A percentile compares a stretch with the other conserved stretches of the same genome.
Evolutionary conservation across 164 flowering plant species (phyloP).

Genomic region (Umbellularia californica): DNA sequence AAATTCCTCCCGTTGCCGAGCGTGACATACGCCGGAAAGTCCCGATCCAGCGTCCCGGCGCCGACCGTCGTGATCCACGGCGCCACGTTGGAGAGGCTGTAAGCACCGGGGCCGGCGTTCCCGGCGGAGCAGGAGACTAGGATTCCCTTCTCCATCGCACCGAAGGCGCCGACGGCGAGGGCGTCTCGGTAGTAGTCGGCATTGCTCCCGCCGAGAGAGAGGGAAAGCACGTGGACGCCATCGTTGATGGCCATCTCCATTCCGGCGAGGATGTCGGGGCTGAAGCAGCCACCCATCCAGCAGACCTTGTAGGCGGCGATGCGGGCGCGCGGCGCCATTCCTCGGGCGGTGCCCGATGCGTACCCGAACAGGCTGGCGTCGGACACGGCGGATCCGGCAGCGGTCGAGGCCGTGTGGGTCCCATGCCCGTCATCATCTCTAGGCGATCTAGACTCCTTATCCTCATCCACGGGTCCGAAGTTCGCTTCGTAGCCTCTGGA

Average conservation of each 20-base stretch:
- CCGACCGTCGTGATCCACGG: conserved; percentile 95
- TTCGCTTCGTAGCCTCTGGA: conserved; percentile 66
- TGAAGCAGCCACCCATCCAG: conserved; percentile 79
- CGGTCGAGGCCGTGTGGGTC: conserved; percentile 81
- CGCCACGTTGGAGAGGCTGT: conserved; percentile 64
- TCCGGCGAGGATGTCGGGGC: conserved; percentile 66
- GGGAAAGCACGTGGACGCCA: conserved; percentile 77
- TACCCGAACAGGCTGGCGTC: conserved; percentile 73
- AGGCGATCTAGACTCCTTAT: conserved; percentile 68
- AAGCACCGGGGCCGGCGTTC: conserved; percentile 58
- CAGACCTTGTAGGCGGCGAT: conserved; percentile 82
- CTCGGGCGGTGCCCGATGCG: conserved; percentile 78
- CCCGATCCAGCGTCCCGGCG: conserved; percentile 84
- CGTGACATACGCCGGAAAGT: conserved; percentile 64
- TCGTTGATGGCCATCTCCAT: conserved; percentile 75
- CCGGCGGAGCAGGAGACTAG: conserved; percentile 91
- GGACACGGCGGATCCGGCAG: conserved; percentile 59
- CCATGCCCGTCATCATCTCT: conserved; percentile 95
- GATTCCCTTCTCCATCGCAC: conserved; percentile 61
- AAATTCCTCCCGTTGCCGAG: conserved; percentile 62
- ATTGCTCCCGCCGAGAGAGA: conserved; percentile 71
- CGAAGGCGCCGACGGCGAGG: conserved; percentile 71
- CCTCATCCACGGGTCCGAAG: conserved; percentile 58
- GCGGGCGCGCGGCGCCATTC: conserved; percentile 78
- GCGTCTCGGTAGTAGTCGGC: conserved; percentile 53